Base-by-base conservation (phyloP, 116 monocot genomes). In the Iris pallida region DNA sequence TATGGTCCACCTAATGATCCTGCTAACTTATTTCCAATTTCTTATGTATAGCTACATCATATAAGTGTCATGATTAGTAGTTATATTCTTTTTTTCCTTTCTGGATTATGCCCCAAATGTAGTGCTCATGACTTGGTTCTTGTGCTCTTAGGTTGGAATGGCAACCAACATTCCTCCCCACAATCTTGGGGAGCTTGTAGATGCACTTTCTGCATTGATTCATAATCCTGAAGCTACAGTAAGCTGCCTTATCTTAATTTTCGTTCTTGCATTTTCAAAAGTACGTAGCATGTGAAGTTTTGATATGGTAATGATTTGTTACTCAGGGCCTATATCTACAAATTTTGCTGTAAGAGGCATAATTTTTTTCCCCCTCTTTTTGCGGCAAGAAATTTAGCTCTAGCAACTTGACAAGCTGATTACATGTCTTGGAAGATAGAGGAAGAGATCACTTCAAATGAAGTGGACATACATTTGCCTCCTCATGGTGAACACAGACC, bases 111-210 rank as follows among this genome's bases (percentile, higher is more conserved):
- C 1, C 45, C n/a, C 45, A 43, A 4, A 64, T 44, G 16, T 47
- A 47, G 9, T 47, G 64, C 18, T 47, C 8, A 18, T 19, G 47
- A 64, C 19, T 19, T 16, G 12, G 8, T 61, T 3, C 42, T 47
- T 64, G 17, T 65, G 17, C 30, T 74, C 53, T n/a, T 62, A 91
- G 96, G 96, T 96, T 75, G 96, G 96, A 16, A 96, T 96, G 96
- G 96, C 96, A 15, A 96, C 96, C 75, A 96, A 96, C 75, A 92
- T 96, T 79, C 96, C 96, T 55, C 92, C 96, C 8, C 96, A 96
- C 73, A 96, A 96, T 79, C 92, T 96, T 55, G 82, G 76, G 8
- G 96, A 96, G 69, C 86, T 96, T 72, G 96, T 96, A 55, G 92
- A 96, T 84, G 89, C 76, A 66, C 85, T 96, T 57, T 87, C 89